Evolutionary conservation across 2,329 filamentous ascomycete species (phyloP).

Genomic region (Penicillium sp.): DNA sequence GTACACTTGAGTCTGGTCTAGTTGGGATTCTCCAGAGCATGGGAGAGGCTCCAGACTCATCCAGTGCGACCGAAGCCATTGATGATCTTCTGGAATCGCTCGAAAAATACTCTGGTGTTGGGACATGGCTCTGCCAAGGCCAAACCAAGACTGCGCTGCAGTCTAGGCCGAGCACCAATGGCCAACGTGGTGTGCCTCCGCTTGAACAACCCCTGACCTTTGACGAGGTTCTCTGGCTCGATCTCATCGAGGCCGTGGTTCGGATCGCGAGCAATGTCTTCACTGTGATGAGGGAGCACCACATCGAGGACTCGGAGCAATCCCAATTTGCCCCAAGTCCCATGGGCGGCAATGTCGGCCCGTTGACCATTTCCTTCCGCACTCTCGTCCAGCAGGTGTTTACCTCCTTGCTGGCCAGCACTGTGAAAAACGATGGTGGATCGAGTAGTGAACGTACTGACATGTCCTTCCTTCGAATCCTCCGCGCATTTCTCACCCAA

Average conservation of each 20-base stretch:
- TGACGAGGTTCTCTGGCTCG: conserved; percentile 66
- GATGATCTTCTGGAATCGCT: conserved; percentile 74
- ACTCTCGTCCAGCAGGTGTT: conserved; percentile 87
- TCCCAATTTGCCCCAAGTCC: conserved; percentile 7
- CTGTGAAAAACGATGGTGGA: conserved; percentile 52
- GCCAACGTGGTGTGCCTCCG: conserved; percentile 42
- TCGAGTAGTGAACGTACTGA: conserved; percentile 48
- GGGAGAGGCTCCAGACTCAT: conserved; percentile 56
- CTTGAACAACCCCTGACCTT: conserved; percentile 58
- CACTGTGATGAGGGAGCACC: conserved; percentile 49
- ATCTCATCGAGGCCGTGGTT: conserved; percentile 63
- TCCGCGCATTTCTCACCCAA: conserved; percentile 82
- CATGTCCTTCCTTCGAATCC: conserved; percentile 80
- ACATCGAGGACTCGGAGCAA: conserved; percentile 22
- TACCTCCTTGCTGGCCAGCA: conserved; percentile 77
- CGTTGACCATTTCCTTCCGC: conserved; percentile 66
- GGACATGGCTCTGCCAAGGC: conserved; percentile 91
- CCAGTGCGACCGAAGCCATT: conserved; percentile 64
- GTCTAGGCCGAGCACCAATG: conserved; percentile 32
- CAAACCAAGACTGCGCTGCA: conserved; percentile 65
- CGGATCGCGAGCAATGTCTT: conserved; percentile 65
- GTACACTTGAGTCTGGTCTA: conserved; percentile 75
- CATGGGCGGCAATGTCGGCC: conserved; percentile 32
- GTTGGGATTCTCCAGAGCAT: conserved; percentile 68
- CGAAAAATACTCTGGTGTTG: conserved; percentile 87